Evolutionary conservation across 345 rosid species (phyloP), one percentile per base, ranked within the genome.

Genomic region (Lepidium sativum): DNA sequence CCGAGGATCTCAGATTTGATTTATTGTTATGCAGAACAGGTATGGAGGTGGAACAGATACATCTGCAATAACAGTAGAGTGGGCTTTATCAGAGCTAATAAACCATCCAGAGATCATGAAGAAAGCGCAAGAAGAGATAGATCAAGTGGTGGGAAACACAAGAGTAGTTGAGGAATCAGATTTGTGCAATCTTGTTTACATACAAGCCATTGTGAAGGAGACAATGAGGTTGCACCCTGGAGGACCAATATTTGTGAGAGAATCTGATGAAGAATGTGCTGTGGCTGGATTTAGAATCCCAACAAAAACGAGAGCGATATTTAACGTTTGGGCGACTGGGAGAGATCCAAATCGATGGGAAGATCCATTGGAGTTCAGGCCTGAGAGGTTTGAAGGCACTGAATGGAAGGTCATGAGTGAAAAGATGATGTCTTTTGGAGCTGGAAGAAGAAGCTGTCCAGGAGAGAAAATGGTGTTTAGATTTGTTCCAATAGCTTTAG

Each of bases 81-180:
- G 92, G 97, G 92, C 87, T 29, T 31, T 87, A 25, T 71, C 94
- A 21, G 94, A 91, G 72, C 80, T 88, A 2, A 81, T 88, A 37
- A 87, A 84, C 72, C 73, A 86, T 59, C 96, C 91, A 6, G 65
- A 70, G 10, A 77, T 77, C 47, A 76, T 84, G 85, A 77, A 81
- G 69, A 86, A 86, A 61, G 84, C 75, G 0, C 71, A 72, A 47
- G 45, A 69, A 17, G 89, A 91, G 78, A 79, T 91, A 16, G 82
- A 86, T 18, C 33, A 69, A 8, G 80, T 76, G 5, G 82, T 88
- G 12, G 91, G 94, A 55, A 74, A 61, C 57, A 61, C 38, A 55
- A 80, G 88, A 74, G 2, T 79, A 12, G 83, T 84, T 0, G 65
- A 82, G 17, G 92, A 91, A 78, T 63, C 82, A 6, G 94, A 88